phyloP scores from a whole-genome alignment of 495 filamentous ascomycete species.

The Glonium stellatum region DNA sequence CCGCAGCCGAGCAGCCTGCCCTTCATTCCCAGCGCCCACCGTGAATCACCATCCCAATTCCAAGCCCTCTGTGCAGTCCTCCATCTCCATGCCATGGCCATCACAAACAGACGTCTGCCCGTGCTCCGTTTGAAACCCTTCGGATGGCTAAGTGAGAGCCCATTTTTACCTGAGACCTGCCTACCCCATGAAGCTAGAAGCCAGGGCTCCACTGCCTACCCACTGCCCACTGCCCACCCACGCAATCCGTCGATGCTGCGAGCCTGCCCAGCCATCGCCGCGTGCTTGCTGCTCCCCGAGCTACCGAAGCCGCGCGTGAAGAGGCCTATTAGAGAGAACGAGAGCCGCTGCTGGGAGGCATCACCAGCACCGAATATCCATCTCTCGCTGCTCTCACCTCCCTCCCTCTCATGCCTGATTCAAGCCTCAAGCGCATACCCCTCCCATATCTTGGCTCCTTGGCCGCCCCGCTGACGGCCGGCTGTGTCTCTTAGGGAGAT shows the following conservation, averaged over 20 bases:
- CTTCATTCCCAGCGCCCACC: background rate
- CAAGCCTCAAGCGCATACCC: background rate
- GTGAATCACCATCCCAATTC: background rate
- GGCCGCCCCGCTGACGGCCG: background rate
- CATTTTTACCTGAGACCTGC: background rate
- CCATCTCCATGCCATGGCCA: background rate
- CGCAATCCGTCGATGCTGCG: too few species aligned
- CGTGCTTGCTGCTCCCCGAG: too few species aligned
- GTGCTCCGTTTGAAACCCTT: background rate
- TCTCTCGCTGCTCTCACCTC: background rate
- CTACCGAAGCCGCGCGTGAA: background rate
- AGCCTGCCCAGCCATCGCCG: background rate
- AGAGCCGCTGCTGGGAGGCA: background rate
- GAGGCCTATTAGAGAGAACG: background rate
- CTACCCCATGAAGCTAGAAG: background rate
- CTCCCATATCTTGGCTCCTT: background rate
- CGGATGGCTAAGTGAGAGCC: background rate
- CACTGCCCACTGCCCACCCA: too few species aligned
- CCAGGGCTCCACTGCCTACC: too few species aligned
- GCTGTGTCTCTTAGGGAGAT: background rate
- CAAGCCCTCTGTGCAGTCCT: background rate
- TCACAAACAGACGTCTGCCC: background rate
- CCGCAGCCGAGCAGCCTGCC: background rate
- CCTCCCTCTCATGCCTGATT: background rate
- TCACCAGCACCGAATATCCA: too few species aligned